A percentile compares a stretch with the other conserved stretches of the same genome.
These are phyloP conservation scores for Lathyrus tuberosus DNA, from an alignment of 306 rosid genomes.

Conservation along the genomic window DNA sequence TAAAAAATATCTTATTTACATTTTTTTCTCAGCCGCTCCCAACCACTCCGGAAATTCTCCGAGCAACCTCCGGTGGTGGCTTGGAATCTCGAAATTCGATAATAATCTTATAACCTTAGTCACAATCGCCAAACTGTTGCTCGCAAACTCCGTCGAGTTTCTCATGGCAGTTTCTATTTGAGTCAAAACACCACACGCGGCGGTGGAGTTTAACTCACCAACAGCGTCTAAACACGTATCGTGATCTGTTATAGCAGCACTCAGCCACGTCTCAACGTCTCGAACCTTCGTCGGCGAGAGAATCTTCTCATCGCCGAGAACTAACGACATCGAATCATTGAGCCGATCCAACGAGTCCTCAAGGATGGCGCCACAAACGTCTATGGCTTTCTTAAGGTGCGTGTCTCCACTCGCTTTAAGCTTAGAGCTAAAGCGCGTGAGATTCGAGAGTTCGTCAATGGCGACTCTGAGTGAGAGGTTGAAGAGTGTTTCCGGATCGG, in stretches of 20 bases:
- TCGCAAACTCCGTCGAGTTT: conserved; percentile 73
- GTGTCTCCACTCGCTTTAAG: conserved; percentile 33
- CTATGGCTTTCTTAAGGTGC: conserved; percentile 36
- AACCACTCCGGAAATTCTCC: conserved; percentile 74
- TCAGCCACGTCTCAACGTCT: conserved; percentile 73
- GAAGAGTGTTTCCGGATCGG: conserved; percentile 69
- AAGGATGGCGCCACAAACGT: conserved; percentile 50
- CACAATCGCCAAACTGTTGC: conserved; percentile 89
- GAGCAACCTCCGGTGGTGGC: conserved; percentile 65
- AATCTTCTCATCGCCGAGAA: conserved; percentile 37
- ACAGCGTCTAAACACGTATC: conserved; percentile 84
- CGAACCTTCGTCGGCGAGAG: conserved; percentile 44
- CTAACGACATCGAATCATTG: conserved; percentile 60
- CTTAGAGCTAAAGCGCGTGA: conserved; percentile 33
- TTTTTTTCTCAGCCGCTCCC: conserved; percentile 59
- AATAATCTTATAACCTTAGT: conserved; percentile 52
- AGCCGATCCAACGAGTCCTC: conserved; percentile 65
- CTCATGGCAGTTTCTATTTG: conserved; percentile 42
- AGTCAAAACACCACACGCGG: not conserved
- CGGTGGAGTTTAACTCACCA: conserved; percentile 59
- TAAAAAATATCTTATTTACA: too few relatives aligned
- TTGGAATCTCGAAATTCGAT: conserved; percentile 48
- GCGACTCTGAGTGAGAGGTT: conserved; percentile 81
- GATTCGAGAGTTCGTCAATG: conserved; percentile 56
- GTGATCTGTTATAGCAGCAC: conserved; percentile 70